These are phyloP conservation scores for Skeletonema tropicum DNA, from an alignment of 108 stramenopile species.

Conservation along the genomic window DNA sequence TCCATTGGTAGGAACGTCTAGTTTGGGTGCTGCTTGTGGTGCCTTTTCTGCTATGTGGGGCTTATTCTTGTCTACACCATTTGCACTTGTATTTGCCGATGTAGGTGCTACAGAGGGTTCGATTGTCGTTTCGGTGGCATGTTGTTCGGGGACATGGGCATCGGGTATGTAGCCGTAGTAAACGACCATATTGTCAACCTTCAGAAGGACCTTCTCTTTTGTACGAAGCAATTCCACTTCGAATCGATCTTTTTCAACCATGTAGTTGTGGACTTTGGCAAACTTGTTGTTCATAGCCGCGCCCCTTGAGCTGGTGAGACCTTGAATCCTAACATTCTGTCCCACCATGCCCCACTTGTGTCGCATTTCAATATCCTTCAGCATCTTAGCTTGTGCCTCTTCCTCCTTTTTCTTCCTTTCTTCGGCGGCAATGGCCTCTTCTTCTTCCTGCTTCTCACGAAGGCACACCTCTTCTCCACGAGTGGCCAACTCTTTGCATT, in stretches of 20 bases:
- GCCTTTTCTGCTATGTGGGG: not conserved
- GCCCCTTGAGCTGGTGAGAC: conserved; percentile 34
- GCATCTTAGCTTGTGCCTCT: conserved; percentile 25
- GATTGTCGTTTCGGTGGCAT: not conserved
- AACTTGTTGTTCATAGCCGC: conserved; percentile 14
- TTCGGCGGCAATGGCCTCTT: conserved; percentile 26
- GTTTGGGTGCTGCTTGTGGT: conserved; percentile 6
- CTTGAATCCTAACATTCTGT: conserved; percentile 24
- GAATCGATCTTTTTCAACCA: conserved; percentile 34
- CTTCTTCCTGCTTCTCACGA: conserved; percentile 42
- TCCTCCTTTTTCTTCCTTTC: conserved; percentile 24
- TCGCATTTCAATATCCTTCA: conserved; percentile 29
- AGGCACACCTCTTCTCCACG: conserved; percentile 23
- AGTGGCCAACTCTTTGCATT: conserved; percentile 38
- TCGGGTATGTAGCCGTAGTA: conserved; percentile 23
- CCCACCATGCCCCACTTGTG: conserved; percentile 40
- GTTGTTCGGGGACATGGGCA: not conserved
- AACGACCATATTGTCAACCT: conserved; percentile 26
- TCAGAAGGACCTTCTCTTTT: conserved; percentile 31
- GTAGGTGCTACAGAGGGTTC: conserved; percentile 4
- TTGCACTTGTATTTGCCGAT: not conserved
- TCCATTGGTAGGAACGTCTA: not conserved
- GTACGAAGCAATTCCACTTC: conserved; percentile 24
- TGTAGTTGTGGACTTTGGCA: conserved; percentile 23
- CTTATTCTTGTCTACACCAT: not conserved